phyloP scores from a whole-genome alignment of 352 stramenopile species.

The Phytophthora pinifolia region DNA sequence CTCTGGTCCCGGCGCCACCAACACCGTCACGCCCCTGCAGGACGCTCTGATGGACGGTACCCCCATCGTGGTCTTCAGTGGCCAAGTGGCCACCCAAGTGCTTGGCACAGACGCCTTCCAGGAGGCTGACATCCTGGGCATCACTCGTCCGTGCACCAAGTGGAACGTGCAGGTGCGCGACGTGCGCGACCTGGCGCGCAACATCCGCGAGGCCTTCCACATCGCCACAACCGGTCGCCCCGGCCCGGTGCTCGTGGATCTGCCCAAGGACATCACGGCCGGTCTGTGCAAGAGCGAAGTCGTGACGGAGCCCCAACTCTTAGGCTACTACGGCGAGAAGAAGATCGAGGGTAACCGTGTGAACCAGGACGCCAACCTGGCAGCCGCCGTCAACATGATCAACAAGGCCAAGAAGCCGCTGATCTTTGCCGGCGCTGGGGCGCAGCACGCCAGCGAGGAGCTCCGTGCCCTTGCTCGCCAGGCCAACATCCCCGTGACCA shows the following conservation, averaged over 20 bases:
- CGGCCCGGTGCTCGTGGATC: constrained; percentile 94
- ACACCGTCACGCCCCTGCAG: constrained; percentile 93
- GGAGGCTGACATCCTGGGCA: constrained; percentile 82
- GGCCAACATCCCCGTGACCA: constrained; percentile 95
- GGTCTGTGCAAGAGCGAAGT: constrained; percentile 75
- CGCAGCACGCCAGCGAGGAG: constrained; percentile 86
- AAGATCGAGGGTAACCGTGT: constrained; percentile 82
- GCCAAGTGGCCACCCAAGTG: constrained; percentile 92
- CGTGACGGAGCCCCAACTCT: constrained; percentile 70
- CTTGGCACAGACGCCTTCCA: constrained; percentile 94
- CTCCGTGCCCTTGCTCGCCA: constrained; percentile 90
- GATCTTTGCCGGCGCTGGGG: constrained; percentile 94
- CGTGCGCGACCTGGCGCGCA: constrained; percentile 93
- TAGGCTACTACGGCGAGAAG: constrained; percentile 86
- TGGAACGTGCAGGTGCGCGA: constrained; percentile 97
- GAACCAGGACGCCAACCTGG: constrained; percentile 78
- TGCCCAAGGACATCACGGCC: constrained; percentile 95
- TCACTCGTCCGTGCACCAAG: constrained; percentile 93
- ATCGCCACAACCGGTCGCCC: constrained; percentile 93
- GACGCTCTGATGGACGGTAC: constrained; percentile 95
- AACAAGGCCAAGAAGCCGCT: constrained; percentile 94
- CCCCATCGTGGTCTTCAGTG: constrained; percentile 93
- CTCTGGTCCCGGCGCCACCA: constrained; percentile 92
- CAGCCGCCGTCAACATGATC: constrained; percentile 84
- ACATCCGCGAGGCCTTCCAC: constrained; percentile 96